phyloP scores from a whole-genome alignment of 257 asterid genomes.

The Petunia axillaris region DNA sequence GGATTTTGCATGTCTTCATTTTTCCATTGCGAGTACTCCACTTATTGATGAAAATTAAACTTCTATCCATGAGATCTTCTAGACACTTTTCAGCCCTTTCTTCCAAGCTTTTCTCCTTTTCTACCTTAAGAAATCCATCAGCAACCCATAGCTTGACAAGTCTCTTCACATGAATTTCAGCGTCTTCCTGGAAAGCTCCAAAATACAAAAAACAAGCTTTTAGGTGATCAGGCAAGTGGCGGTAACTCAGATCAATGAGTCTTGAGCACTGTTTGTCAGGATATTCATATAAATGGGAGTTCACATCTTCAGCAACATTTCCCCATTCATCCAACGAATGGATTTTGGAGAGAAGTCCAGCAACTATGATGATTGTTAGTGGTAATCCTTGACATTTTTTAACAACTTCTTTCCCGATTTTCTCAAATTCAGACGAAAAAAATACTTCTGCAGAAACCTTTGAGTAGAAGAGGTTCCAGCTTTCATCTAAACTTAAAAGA shows the following conservation, averaged over 20 bases:
- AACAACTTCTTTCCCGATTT: constrained; percentile 20
- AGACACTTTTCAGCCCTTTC: constrained; percentile 24
- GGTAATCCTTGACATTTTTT: constrained; percentile 27
- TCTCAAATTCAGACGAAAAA: constrained; percentile 15
- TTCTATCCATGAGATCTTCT: background rate
- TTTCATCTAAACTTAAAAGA: constrained; percentile 20
- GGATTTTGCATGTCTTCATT: constrained; percentile 29
- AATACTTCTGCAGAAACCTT: background rate
- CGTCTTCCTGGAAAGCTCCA: constrained; percentile 9
- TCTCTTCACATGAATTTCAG: constrained; percentile 27
- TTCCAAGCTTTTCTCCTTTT: background rate
- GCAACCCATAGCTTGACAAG: constrained; percentile 27
- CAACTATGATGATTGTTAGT: background rate
- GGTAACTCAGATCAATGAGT: constrained; percentile 22
- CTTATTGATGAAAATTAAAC: background rate
- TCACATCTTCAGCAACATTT: constrained; percentile 10
- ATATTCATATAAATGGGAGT: background rate
- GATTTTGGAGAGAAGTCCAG: constrained; percentile 13
- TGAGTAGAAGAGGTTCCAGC: constrained; percentile 23
- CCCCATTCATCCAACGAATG: constrained; percentile 12
- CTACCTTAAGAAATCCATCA: constrained; percentile 29
- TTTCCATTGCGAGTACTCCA: background rate
- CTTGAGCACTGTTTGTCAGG: constrained; percentile 2
- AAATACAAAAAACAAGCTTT: constrained; percentile 25
- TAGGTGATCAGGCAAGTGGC: constrained; percentile 27